Evolutionary conservation across 306 rosid genomes (phyloP), one percentile per base, ranked within the genome.

Genomic region (Corylus heterophylla): DNA sequence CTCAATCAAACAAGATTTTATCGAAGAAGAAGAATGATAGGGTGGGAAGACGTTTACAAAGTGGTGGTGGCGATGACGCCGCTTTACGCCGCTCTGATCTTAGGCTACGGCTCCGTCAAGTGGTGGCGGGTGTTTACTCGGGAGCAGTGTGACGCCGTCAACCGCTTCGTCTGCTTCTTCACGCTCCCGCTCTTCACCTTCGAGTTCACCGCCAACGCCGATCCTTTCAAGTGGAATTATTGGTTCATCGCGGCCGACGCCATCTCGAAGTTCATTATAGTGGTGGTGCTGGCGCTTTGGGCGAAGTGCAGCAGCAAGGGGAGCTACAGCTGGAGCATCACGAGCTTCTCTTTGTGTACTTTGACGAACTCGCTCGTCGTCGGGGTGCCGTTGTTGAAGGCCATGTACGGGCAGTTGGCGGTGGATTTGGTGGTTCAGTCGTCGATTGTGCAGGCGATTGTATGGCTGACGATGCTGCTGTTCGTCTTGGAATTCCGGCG

Each of bases 171-270:
- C 2, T 93, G 97, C 70, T 95, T 84, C 83, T 95, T 95, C 82
- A 93, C 98, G 3, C 88, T 95, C 4, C 99, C 99, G 5, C 92
- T 95, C 67, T 95, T 95, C 86, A 89, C 91, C 2, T 93, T 95
- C 8, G 90, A 93, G 13, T 95, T 95, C 92, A 90, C 98, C 0
- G 89, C 90, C 0, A 87, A 89, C 31, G 89, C 88, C 2, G 98
- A 95, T 47, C 99, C 99, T 27, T 95, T 88, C 87, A 56, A 80
- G 22, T 89, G 93, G 94, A 91, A 95, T 82, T 86, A 71, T 55
- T 35, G 17, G 35, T 91, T 93, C 85, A 83, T 95, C 0, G 93
- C 77, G 0, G 97, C 97, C 3, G 98, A 95, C 66, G 89, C 87
- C 25, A 74, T 93, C 12, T 91, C 97, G 4, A 95, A 95, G 89